Evolutionary conservation across 495 filamentous ascomycete species (phyloP).

Genomic region (Penicillium herquei): DNA sequence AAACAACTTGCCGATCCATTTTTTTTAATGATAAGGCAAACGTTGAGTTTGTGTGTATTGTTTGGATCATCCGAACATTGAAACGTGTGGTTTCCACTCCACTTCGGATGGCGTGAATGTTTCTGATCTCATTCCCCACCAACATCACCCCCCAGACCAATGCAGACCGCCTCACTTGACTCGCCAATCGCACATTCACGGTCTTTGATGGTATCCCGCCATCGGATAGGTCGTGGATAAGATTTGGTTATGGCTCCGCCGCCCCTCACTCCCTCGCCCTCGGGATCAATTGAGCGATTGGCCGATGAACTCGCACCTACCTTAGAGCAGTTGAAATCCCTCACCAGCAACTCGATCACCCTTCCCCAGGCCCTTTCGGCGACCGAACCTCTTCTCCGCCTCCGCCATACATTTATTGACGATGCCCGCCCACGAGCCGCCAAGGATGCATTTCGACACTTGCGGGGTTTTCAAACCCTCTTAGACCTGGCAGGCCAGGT

Average conservation of each 20-base stretch:
- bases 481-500: constrained; percentile 65
- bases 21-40: constrained; percentile 12
- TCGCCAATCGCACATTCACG: constrained; percentile 37
- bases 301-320: constrained; percentile 59
- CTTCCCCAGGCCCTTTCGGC: constrained; percentile 31
- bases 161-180: constrained; percentile 40
- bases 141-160: constrained; percentile 32
- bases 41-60: background rate
- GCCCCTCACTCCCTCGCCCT: constrained; percentile 62
- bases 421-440: constrained; percentile 40
- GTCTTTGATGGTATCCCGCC: constrained; percentile 41
- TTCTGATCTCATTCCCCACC: constrained; percentile 1
- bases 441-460: constrained; percentile 81
- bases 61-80: background rate
- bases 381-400: constrained; percentile 40
- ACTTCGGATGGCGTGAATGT: constrained; percentile 10
- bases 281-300: constrained; percentile 56
- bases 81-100: background rate
- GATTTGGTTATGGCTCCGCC: constrained; percentile 38
- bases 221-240: constrained; percentile 40
- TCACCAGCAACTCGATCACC: constrained; percentile 24
- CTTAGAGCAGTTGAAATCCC: constrained; percentile 51
- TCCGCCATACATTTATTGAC: constrained; percentile 60
- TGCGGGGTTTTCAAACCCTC: constrained; percentile 75
- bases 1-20: constrained; percentile 10